Conservation (phyloP, 352 stramenopile genomes). For the Pythium dissimile region DNA sequence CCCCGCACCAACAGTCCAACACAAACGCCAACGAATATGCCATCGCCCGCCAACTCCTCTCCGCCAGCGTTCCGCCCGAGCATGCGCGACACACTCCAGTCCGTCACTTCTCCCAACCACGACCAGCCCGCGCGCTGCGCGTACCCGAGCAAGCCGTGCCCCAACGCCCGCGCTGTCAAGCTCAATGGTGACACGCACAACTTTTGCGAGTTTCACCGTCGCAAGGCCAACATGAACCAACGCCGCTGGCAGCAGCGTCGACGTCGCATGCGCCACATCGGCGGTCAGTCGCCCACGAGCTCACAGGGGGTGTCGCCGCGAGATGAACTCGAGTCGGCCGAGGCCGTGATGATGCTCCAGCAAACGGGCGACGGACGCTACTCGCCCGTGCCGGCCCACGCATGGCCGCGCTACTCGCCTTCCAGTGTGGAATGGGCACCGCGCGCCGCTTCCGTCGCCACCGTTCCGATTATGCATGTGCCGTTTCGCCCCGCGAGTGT, state of each 20-base stretch:
- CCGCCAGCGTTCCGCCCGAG: slow-evolving; percentile 6
- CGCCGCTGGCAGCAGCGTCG: slow-evolving; percentile 30
- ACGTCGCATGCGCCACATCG: slow-evolving; percentile 9
- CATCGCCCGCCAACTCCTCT: background rate
- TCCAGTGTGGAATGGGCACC: slow-evolving; percentile 1
- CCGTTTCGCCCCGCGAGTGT: background rate
- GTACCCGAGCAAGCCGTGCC: slow-evolving; percentile 34
- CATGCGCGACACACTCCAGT: slow-evolving; percentile 17
- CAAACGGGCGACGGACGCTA: background rate
- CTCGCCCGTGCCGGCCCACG: slow-evolving; percentile 3
- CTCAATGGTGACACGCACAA: slow-evolving; percentile 34
- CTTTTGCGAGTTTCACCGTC: slow-evolving; percentile 35
- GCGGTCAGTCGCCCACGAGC: background rate
- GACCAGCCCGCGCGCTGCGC: slow-evolving; percentile 20
- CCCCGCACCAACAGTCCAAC: background rate
- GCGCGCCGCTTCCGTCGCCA: background rate
- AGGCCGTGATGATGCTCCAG: slow-evolving; percentile 21
- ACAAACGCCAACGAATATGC: background rate
- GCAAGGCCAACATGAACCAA: slow-evolving; percentile 40
- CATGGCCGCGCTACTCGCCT: slow-evolving; percentile 13
- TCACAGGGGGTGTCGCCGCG: background rate
- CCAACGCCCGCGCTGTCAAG: slow-evolving; percentile 32
- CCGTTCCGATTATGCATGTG: background rate
- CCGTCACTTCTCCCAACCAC: background rate
- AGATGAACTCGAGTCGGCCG: slow-evolving; percentile 15